Conservation (phyloP, 176 grass and related monocot genomes). For the Themeda triandra region DNA sequence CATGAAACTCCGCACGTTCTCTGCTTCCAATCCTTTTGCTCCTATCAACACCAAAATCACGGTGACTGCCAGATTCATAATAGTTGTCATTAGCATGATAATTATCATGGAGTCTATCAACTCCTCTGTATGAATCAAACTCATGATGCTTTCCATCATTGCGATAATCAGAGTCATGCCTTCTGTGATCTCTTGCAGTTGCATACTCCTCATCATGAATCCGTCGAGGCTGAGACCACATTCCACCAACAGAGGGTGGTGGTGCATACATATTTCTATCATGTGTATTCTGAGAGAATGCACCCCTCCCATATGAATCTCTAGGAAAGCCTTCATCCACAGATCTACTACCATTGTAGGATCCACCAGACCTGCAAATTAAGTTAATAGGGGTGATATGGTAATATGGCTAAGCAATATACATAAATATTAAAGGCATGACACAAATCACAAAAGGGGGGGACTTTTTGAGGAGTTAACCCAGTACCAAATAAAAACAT, state of each 20-base stretch:
- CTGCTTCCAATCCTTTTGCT: slow-evolving; percentile 72
- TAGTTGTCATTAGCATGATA: slow-evolving; percentile 52
- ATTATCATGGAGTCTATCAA: slow-evolving; percentile 54
- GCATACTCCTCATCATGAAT: slow-evolving; percentile 69
- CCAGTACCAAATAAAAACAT: neutral
- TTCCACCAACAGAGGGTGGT: slow-evolving; percentile 44
- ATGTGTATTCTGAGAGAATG: slow-evolving; percentile 47
- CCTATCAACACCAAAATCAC: slow-evolving; percentile 80
- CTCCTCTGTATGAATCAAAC: slow-evolving; percentile 48
- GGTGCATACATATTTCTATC: slow-evolving; percentile 77
- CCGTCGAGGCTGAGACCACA: slow-evolving; percentile 80
- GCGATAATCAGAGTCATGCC: slow-evolving; percentile 45
- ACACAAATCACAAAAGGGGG: neutral
- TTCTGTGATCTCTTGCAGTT: slow-evolving; percentile 67
- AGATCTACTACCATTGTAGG: slow-evolving; percentile 77
- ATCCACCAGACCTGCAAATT: slow-evolving; percentile 68
- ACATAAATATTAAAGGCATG: neutral
- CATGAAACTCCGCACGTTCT: slow-evolving; percentile 51
- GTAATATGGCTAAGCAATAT: slow-evolving; percentile 24
- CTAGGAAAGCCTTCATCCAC: slow-evolving; percentile 61
- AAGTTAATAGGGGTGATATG: slow-evolving; percentile 40
- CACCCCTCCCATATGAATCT: slow-evolving; percentile 69
- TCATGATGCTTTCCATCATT: slow-evolving; percentile 46
- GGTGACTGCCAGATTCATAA: slow-evolving; percentile 57
- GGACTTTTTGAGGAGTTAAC: neutral